phyloP scores from a whole-genome alignment of 164 flowering plant genomes.

The Amborella trichopoda region DNA sequence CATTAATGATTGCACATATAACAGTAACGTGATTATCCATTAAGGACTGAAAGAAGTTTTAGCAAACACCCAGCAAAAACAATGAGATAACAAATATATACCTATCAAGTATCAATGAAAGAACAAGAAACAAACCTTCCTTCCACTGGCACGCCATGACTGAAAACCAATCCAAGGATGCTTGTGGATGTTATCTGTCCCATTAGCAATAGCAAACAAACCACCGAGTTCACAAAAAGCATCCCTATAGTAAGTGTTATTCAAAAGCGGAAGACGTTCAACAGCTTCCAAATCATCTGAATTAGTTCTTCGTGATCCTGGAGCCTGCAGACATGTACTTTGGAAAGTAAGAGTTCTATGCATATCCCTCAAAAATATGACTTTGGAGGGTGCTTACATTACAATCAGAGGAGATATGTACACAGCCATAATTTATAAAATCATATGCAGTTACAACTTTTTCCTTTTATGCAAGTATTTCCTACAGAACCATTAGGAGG shows the following conservation, averaged over 20 bases:
- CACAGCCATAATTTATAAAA: no score
- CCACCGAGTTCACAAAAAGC: conserved; percentile 89
- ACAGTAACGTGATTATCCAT: no score
- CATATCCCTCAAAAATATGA: no score
- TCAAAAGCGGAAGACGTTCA: conserved; percentile 61
- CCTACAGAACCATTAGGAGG: no score
- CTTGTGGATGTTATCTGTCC: conserved; percentile 69
- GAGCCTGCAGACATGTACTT: conserved; percentile 51
- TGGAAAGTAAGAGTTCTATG: no score
- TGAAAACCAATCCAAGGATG: conserved; percentile 99
- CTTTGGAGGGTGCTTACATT: no score
- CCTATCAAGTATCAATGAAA: background rate
- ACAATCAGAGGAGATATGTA: no score
- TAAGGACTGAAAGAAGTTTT: no score
- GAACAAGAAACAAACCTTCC: conserved; percentile 39
- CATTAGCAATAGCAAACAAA: conserved; percentile 83
- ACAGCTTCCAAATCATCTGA: conserved; percentile 97
- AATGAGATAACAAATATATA: background rate
- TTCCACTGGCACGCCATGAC: conserved; percentile 91
- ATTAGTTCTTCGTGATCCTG: conserved; percentile 42
- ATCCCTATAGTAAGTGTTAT: conserved; percentile 55
- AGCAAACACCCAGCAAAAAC: background rate
- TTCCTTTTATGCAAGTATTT: no score
- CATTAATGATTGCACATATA: no score
- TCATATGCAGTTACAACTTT: no score